phyloP scores from a whole-genome alignment of 2,329 filamentous ascomycete genomes.

The Albifimbria verrucaria region DNA sequence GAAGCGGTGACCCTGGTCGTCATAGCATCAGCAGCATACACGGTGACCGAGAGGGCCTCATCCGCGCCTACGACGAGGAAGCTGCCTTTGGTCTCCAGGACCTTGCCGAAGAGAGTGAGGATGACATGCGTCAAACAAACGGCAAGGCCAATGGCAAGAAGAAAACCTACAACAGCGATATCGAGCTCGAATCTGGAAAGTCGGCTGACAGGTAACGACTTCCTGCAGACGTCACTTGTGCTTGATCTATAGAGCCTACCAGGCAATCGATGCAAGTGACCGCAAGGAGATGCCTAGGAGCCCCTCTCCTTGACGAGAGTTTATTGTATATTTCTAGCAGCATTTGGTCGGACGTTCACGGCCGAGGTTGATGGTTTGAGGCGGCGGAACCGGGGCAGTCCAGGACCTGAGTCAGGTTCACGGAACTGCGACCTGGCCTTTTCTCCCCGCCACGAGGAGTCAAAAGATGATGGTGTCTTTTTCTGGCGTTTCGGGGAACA shows the following conservation, averaged over 20 bases:
- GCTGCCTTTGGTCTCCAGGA: constrained; percentile 74
- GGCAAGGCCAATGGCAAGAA: constrained; percentile 39
- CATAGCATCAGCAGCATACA: constrained; percentile 63
- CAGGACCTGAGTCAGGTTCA: constrained; percentile 4
- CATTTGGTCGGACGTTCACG: constrained; percentile 16
- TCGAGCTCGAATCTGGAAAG: constrained; percentile 51
- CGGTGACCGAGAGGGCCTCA: constrained; percentile 76
- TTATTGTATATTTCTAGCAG: constrained; percentile 23
- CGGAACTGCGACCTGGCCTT: neutral
- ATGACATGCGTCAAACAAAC: constrained; percentile 44
- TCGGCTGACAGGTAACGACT: neutral
- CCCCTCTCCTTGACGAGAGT: constrained; percentile 16
- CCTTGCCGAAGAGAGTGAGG: constrained; percentile 73
- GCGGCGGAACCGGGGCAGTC: constrained; percentile 18
- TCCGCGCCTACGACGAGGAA: constrained; percentile 86
- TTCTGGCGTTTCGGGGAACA: constrained; percentile 4
- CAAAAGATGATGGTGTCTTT: constrained; percentile 3
- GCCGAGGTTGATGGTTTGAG: constrained; percentile 12
- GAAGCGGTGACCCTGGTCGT: constrained; percentile 65
- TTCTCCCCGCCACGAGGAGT: constrained; percentile 20
- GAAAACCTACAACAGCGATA: constrained; percentile 35
- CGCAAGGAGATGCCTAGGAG: neutral
- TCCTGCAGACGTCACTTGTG: neutral
- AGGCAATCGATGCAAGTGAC: neutral
- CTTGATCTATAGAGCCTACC: neutral